Evolutionary conservation across 2,329 filamentous ascomycete species (phyloP), one percentile per base, ranked within the genome.

Genomic region (Teratosphaeria gauchensis): DNA sequence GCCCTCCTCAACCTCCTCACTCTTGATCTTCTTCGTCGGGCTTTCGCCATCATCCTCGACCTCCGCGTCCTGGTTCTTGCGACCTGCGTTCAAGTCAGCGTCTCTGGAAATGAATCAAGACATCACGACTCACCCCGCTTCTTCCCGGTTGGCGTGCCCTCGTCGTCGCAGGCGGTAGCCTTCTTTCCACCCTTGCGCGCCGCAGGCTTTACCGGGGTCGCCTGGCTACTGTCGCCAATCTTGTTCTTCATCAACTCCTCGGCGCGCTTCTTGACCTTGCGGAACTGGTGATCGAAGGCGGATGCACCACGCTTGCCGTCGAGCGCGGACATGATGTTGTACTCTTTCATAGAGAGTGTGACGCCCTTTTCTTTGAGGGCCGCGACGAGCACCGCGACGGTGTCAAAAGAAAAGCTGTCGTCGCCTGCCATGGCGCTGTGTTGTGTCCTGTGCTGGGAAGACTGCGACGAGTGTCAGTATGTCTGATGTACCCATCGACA

Each of bases 281-380:
- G 68, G 56, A 72, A 71, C 38, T 60, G 52, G 55, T 71, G 69
- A 33, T 71, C 42, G 58, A 65, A 70, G 38, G 53, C 56, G 12
- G 59, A 57, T 5, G 61, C 42, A 28, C 56, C 59, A 46, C 62
- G 60, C 0, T 48, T 62, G 46, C 67, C 64, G 53, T 69, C 67
- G 11, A 69, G 55, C 3, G 53, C 46, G 1, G 57, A 32, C 69
- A 72, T 72, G n/a, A 71, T 56, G n/a, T 65, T 35, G 64, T 63
- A 72, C 46, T 67, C 58, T 28, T 64, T 65, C 21, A 3, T 58
- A 19, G 63, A 59, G 3, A 69, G 48, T 8, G 53, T 60, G 33
- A 57, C 53, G 55, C 65, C 64, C 54, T 48, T 46, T 19, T 64
- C 55, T 21, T 57, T 21, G 46, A 71, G 56, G 12, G 58, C 58